Evolutionary conservation across 176 grass and related monocot species (phyloP), one percentile per base, ranked within the genome.

Genomic region (Eleusine indica): DNA sequence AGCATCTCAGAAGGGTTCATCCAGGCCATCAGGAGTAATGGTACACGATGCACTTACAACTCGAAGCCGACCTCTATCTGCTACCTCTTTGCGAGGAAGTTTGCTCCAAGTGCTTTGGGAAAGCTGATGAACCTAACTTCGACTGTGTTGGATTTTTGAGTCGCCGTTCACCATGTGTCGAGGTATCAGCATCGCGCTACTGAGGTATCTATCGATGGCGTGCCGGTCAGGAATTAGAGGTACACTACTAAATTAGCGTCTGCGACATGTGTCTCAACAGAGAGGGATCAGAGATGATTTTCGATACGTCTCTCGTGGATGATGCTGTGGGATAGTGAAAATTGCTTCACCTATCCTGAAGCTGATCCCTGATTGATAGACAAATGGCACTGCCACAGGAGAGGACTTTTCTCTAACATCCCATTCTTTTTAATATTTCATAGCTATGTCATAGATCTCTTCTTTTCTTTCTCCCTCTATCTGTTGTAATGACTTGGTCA

Each of bases 81-180:
- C 80, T 96, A 89, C 84, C 88, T 96, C 40, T 96, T 96, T 17
- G 94, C 94, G 0, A 90, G 94, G 76, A 96, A 96, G 80, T 96
- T 96, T n/a, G 94, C 94, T 60, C 94, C 94, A 4, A 91, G 84
- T 75, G 94, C 94, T 71, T 89, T 96, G 42, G 88, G 58, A n/a
- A 84, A 73, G 12, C 71, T 96, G 86, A 88, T 96, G 87, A 96
- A 96, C 82, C 40, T 96, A 35, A 96, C 91, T 28, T 87, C 85
- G 0, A 89, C 88, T 0, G 71, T 93, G 6, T 38, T 96, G 75
- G 83, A 93, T 46, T 96, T 93, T 47, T 96, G 88, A 96, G 75
- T 3, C 12, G 0, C 51, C 30, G 0, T 52, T 42, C 51, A 52
- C 72, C 32, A 35, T 68, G 38, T 53, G 12, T 54, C 13, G 12